Evolutionary conservation across 2,329 filamentous ascomycete genomes (phyloP), one percentile per base, ranked within the genome.

Genomic region (Peltaster fructicola): DNA sequence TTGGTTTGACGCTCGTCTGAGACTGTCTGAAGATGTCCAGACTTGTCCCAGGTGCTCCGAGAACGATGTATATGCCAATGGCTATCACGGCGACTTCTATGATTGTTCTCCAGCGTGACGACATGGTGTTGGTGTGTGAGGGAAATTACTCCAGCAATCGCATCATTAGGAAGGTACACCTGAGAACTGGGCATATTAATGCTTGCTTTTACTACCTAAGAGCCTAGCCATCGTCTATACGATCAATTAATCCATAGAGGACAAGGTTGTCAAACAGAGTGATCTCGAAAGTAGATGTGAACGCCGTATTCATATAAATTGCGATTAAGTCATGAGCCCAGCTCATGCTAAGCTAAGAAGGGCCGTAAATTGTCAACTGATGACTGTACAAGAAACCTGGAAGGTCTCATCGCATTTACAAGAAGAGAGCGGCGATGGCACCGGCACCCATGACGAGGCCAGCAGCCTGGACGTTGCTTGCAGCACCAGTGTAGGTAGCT

Each of bases 81-180:
- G 45, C 33, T 12, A 49, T 44, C 14, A 36, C 26, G 13, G 36
- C 39, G 14, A 48, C 34, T 34, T 51, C 46, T 5, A 47, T 13
- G 6, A 41, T 24, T 4, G 43, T 49, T 7, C 46, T 39, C 26
- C 37, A 45, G 12, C 38, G 33, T 17, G 23, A 12, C 14, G 10
- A 16, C 5, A 4, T 17, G 7, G 23, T 5, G 10, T 20, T 20
- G 19, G 10, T 20, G 19, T 12, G 19, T 6, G 19, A 9, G n/a
- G n/a, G n/a, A n/a, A n/a, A n/a, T n/a, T n/a, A n/a, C n/a, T n/a
- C n/a, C n/a, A n/a, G n/a, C n/a, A n/a, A n/a, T n/a, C n/a, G n/a
- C n/a, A n/a, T n/a, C n/a, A n/a, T n/a, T n/a, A n/a, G n/a, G n/a
- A n/a, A n/a, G n/a, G n/a, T n/a, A n/a, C n/a, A n/a, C n/a, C n/a